A percentile compares a stretch with the other conserved stretches of the same genome.
phyloP scores from a whole-genome alignment of 2,329 filamentous ascomycete species.

The Alternaria brassicae region DNA sequence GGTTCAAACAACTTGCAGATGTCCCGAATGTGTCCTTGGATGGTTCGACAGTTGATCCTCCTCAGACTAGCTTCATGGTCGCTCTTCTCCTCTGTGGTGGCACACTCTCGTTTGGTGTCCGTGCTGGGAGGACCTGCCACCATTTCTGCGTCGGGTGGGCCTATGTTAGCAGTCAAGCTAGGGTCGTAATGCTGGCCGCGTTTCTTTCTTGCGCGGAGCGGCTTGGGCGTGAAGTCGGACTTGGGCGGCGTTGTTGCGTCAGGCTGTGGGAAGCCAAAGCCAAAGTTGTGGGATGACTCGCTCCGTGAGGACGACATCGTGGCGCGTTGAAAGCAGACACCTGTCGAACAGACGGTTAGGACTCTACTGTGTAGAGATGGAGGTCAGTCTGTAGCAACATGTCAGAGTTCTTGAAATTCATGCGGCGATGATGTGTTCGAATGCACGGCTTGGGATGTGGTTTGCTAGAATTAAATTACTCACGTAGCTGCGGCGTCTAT shows the following conservation, averaged over 20 bases:
- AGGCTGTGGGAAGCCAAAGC: neutral
- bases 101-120: neutral
- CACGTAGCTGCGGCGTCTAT: neutral
- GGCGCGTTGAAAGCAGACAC: neutral
- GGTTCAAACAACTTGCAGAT: neutral
- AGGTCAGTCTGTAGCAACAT: neutral
- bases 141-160: neutral
- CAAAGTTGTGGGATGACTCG: neutral
- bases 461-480: neutral
- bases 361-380: neutral
- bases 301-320: neutral
- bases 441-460: neutral
- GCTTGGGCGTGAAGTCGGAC: neutral
- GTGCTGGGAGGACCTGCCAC: neutral
- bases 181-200: neutral
- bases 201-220: neutral
- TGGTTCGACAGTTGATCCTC: neutral
- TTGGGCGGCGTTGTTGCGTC: neutral
- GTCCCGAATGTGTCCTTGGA: neutral
- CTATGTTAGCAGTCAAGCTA: neutral
- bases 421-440: neutral
- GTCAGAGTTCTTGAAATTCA: too few relatives aligned
- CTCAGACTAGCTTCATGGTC: neutral
- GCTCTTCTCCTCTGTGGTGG: neutral
- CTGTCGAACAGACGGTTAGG: neutral